Evolutionary conservation across 768 basidiomycete genomes (phyloP).

Genomic region (Pisolithus marmoratus): DNA sequence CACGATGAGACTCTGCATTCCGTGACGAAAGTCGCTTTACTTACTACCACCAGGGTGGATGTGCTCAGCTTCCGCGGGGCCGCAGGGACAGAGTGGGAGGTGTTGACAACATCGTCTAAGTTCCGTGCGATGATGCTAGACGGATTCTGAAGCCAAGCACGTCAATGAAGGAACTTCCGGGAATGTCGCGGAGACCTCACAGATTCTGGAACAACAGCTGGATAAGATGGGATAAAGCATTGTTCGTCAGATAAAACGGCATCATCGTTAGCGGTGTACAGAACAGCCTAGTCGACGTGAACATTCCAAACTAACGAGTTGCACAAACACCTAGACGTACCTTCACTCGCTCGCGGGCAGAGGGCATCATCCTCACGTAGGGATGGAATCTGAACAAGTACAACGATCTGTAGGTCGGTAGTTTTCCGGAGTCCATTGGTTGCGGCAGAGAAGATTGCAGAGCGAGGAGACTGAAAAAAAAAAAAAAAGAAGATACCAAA

Average conservation of each 20-base stretch:
- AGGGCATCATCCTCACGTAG: constrained; percentile 4
- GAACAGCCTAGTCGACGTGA: neutral
- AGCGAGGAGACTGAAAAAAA: neutral
- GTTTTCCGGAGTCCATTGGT: neutral
- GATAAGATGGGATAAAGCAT: neutral
- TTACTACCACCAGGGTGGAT: no score
- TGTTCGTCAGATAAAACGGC: neutral
- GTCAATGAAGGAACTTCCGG: no score
- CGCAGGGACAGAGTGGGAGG: no score
- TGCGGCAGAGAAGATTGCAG: neutral
- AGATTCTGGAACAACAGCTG: neutral
- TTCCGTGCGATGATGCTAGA: no score
- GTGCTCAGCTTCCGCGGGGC: no score
- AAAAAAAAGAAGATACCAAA: no score
- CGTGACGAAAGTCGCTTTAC: no score
- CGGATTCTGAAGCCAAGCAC: no score
- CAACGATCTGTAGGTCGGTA: constrained; percentile 7
- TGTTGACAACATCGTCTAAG: no score
- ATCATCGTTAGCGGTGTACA: neutral
- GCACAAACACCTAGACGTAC: neutral
- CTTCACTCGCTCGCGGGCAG: constrained; percentile 4
- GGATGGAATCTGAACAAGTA: constrained; percentile 9
- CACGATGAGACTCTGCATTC: no score
- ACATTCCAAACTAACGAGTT: neutral
- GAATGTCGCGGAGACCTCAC: neutral